Percentiles rank a stretch among this genome's conserved stretches.
phyloP scores from a whole-genome alignment of 257 asterid genomes.

The Voacanga thouarsii region DNA sequence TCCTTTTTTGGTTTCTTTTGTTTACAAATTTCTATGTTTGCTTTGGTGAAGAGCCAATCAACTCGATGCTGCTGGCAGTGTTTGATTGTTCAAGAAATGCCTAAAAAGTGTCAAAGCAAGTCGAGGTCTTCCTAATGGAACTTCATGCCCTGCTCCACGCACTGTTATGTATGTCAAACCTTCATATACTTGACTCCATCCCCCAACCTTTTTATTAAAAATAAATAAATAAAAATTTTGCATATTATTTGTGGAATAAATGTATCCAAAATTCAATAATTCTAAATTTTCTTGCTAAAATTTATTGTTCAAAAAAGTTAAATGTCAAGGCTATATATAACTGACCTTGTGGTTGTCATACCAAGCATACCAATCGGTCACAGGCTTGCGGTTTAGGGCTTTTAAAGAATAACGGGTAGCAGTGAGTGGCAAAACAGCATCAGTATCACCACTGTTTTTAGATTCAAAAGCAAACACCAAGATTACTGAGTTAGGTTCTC shows the following conservation, averaged over 20 bases:
- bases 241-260: background rate
- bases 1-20: background rate
- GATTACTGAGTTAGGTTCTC: background rate
- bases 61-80: conserved; percentile 26
- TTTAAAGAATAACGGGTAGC: conserved; percentile 55
- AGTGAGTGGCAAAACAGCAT: conserved; percentile 58
- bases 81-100: conserved; percentile 42
- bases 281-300: background rate
- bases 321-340: background rate
- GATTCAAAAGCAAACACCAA: background rate
- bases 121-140: conserved; percentile 46
- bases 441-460: conserved; percentile 53
- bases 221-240: no score
- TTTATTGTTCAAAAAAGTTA: background rate
- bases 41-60: background rate
- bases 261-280: background rate
- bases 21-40: background rate
- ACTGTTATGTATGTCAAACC: conserved; percentile 59
- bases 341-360: conserved; percentile 41
- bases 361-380: conserved; percentile 59
- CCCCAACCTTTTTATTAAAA: no score
- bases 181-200: conserved; percentile 60
- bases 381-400: conserved; percentile 36
- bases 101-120: conserved; percentile 49
- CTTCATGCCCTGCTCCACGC: conserved; percentile 73